Evolutionary conservation across 164 flowering plant species (phyloP).

Genomic region (Chimonanthus salicifolius): DNA sequence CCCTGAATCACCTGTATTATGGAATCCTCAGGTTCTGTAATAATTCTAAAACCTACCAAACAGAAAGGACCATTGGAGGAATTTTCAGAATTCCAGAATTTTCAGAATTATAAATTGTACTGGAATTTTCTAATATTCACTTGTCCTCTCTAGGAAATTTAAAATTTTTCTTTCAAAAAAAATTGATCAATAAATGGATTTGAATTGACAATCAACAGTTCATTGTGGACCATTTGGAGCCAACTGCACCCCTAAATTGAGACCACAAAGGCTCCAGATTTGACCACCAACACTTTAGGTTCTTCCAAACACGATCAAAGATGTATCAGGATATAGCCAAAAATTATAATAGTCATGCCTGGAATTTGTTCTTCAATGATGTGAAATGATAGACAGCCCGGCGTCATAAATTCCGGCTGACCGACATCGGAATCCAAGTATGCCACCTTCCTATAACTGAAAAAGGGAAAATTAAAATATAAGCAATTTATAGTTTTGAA

Average conservation of each 20-base stretch:
- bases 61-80: no score
- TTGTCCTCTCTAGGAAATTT: no score
- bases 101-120: no score
- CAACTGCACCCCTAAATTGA: neutral
- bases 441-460: slow-evolving; percentile 68
- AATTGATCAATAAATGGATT: neutral
- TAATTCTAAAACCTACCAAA: no score
- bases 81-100: no score
- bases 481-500: no score
- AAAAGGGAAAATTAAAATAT: neutral
- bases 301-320: neutral
- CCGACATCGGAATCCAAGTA: slow-evolving; percentile 97
- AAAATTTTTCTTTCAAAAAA: no score
- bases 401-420: slow-evolving; percentile 90
- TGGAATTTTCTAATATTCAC: no score
- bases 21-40: no score
- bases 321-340: neutral
- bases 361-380: slow-evolving; percentile 53
- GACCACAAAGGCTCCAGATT: neutral
- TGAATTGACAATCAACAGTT: neutral
- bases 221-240: neutral
- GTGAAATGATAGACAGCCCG: slow-evolving; percentile 79
- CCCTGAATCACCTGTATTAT: no score
- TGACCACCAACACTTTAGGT: neutral
- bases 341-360: slow-evolving; percentile 30